phyloP scores from a whole-genome alignment of 768 basidiomycete species.

The Tylopilus vinaceipallidus region DNA sequence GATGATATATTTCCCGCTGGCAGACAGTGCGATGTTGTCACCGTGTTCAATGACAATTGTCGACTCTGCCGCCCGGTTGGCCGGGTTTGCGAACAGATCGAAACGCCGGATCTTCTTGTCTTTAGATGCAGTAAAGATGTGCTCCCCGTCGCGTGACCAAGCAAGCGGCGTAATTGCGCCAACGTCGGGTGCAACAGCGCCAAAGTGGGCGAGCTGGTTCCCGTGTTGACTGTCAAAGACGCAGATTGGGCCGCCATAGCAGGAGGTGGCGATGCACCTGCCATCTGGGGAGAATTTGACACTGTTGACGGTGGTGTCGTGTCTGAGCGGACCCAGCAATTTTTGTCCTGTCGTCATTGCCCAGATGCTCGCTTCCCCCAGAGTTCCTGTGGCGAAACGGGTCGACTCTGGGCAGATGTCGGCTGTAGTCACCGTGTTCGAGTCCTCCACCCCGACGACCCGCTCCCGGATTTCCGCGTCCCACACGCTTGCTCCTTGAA shows the following conservation, averaged over 20 bases:
- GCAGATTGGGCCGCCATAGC: neutral
- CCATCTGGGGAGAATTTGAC: too few relatives aligned
- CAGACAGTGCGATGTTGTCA: neutral
- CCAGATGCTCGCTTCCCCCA: too few relatives aligned
- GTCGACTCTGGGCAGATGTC: neutral
- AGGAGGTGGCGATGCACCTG: too few relatives aligned
- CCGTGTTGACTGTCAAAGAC: neutral
- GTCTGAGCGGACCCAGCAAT: too few relatives aligned
- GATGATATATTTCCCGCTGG: neutral
- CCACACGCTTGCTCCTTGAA: neutral
- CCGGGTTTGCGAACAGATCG: neutral
- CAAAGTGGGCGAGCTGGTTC: neutral
- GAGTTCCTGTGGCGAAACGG: neutral
- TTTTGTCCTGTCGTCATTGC: too few relatives aligned
- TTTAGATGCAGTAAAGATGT: neutral
- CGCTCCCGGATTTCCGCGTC: neutral
- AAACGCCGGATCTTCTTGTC: neutral
- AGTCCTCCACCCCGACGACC: neutral
- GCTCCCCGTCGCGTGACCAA: neutral
- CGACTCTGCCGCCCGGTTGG: too few relatives aligned
- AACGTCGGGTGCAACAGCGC: neutral
- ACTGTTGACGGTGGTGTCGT: too few relatives aligned
- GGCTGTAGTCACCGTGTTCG: neutral
- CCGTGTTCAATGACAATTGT: neutral
- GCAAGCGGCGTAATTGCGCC: neutral